Base-by-base conservation (phyloP, 164 flowering plant species). In the Tetrastigma voinierianum region DNA sequence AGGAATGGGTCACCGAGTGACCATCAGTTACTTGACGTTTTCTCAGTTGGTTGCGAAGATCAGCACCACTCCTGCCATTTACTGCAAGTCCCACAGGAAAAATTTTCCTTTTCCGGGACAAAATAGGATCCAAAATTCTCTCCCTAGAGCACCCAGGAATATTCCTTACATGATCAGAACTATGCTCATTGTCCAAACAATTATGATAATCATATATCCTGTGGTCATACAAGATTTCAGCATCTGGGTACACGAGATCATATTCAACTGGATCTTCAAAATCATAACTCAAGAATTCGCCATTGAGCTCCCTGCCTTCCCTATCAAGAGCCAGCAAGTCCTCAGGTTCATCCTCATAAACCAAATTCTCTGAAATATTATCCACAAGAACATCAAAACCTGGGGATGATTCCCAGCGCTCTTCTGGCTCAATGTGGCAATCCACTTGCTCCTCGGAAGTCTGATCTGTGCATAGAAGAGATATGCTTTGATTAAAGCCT, bases 321-420 rank as follows among this genome's bases (percentile, higher is more conserved):
- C 68, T 49, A 46, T 82, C 83, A 72, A 47, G 67, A 13, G 57
- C 75, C 16, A 62, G 49, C 47, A 72, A 18, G 51, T 83, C 76
- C 40, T 81, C 84, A 17, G 67, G 61, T 59, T 78, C 81, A 51
- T 81, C 86, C 72, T 78, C 80, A 67, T 60, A 75, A 46, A 47
- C 82, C 63, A 72, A 52, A 52, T 76, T 63, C 70, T 83, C 87
- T 9, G 80, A 71, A 56, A 75, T 72, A 64, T 76, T 78, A 68
- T 85, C 86, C 19, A 88, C 96, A 54, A 90, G 86, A 49, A 90
- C 93, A 77, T 90, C 96, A 73, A 90, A 82, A 4, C 91, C 96
- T 3, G 91, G 88, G 17, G 93, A 85, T 25, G 91, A 85, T 69
- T 84, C 93, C 85, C 82, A 77, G 67, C 82, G 64, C 73, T 85